Conservation (phyloP, 805 yeast species). For the Wickerhamomyces sydowiorum region DNA sequence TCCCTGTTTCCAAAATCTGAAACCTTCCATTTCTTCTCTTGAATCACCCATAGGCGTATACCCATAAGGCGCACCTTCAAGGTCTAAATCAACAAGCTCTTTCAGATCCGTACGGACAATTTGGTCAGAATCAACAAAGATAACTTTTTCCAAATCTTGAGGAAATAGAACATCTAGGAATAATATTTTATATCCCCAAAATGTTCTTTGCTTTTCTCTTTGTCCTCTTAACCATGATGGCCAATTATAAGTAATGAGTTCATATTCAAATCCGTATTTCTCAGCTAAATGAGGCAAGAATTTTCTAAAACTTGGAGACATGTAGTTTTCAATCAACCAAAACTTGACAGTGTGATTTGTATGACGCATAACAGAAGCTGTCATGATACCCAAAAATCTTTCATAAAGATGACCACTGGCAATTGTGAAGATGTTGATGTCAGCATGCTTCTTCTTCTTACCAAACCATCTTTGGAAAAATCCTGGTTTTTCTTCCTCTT, state of each 20-base stretch:
- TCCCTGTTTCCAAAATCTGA: slow-evolving; percentile 88
- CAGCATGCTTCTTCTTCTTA: slow-evolving; percentile 36
- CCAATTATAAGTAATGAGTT: slow-evolving; percentile 85
- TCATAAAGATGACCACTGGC: slow-evolving; percentile 83
- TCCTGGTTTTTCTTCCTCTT: slow-evolving; percentile 8
- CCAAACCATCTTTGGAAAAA: slow-evolving; percentile 10
- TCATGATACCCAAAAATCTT: slow-evolving; percentile 71
- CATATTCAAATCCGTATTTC: slow-evolving; percentile 60
- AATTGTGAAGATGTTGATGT: slow-evolving; percentile 72
- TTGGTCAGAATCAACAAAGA: slow-evolving; percentile 86
- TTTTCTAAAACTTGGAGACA: slow-evolving; percentile 63
- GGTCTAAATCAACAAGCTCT: slow-evolving; percentile 61
- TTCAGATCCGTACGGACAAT: slow-evolving; percentile 69
- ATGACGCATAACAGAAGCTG: slow-evolving; percentile 64
- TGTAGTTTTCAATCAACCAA: slow-evolving; percentile 80
- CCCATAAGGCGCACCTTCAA: slow-evolving; percentile 81
- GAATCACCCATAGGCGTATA: slow-evolving; percentile 86
- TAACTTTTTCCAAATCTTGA: slow-evolving; percentile 61
- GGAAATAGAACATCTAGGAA: slow-evolving; percentile 89
- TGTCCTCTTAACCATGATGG: slow-evolving; percentile 85
- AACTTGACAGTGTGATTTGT: slow-evolving; percentile 65
- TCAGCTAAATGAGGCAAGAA: slow-evolving; percentile 56
- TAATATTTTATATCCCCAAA: slow-evolving; percentile 86
- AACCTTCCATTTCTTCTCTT: slow-evolving; percentile 74
- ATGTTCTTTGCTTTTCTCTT: slow-evolving; percentile 67